Percentiles rank a stretch among this genome's conserved stretches.
phyloP scores from a whole-genome alignment of 2,329 filamentous ascomycete species.

The Fusarium siculi region DNA sequence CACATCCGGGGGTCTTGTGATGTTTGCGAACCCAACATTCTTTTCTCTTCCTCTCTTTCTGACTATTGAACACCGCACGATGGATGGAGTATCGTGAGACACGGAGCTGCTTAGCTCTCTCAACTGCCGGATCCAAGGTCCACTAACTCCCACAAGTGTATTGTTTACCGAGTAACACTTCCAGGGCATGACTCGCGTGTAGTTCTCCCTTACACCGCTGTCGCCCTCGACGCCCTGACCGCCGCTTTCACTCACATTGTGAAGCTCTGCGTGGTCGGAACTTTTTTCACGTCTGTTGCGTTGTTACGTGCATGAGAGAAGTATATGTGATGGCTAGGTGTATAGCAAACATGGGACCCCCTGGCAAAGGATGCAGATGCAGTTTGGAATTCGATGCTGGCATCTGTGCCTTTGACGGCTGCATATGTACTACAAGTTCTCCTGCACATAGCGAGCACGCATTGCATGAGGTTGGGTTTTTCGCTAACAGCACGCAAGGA shows the following conservation, averaged over 20 bases:
- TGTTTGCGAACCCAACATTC: background rate
- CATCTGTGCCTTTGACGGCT: constrained; percentile 28
- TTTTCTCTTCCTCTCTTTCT: background rate
- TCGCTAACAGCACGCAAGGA: constrained; percentile 7
- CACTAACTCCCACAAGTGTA: constrained; percentile 23
- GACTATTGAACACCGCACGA: background rate
- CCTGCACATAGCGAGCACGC: constrained; percentile 1
- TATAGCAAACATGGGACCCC: constrained; percentile 17
- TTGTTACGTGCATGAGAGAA: constrained; percentile 27
- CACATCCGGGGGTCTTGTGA: constrained; percentile 16
- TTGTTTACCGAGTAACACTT: constrained; percentile 13
- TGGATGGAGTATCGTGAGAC: background rate
- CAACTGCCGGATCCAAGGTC: constrained; percentile 30
- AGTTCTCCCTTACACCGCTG: constrained; percentile 27
- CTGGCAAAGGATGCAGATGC: constrained; percentile 13
- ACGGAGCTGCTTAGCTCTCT: background rate
- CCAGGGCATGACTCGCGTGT: constrained; percentile 26
- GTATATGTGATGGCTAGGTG: constrained; percentile 12
- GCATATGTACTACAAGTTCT: background rate
- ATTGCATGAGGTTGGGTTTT: constrained; percentile 18
- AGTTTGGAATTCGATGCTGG: constrained; percentile 24
- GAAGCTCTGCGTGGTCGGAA: constrained; percentile 7
- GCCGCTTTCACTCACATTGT: constrained; percentile 17
- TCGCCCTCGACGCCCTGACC: constrained; percentile 18
- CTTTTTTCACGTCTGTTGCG: constrained; percentile 14